phyloP scores from a whole-genome alignment of 352 stramenopile genomes.

The Phytophthora capsici region DNA sequence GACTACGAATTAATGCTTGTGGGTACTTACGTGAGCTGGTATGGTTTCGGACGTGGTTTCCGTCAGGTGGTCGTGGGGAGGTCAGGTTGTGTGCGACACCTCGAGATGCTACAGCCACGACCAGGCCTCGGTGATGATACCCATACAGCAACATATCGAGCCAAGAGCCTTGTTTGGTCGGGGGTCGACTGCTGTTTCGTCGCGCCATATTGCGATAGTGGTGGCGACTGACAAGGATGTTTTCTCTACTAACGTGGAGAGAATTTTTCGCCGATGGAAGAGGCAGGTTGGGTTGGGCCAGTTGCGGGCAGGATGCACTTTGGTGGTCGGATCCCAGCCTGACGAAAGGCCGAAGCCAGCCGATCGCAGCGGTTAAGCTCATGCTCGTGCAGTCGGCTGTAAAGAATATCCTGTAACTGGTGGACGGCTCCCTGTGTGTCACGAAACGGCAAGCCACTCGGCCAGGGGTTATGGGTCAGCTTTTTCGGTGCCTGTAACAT shows the following conservation, averaged over 20 bases:
- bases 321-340: neutral
- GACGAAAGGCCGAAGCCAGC: neutral
- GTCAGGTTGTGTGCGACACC: neutral
- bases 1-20: no score
- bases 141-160: constrained; percentile 1
- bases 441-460: neutral
- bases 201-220: neutral
- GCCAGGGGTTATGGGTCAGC: neutral
- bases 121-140: neutral
- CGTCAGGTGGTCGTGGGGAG: neutral
- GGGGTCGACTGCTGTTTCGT: neutral
- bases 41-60: no score
- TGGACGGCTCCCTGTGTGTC: neutral
- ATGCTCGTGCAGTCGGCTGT: neutral
- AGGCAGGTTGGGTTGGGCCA: neutral
- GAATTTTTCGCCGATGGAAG: neutral
- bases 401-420: neutral
- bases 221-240: neutral
- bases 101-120: neutral
- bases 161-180: constrained; percentile 12
- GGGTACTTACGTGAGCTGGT: no score
- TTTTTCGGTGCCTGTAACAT: neutral
- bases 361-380: neutral
- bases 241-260: neutral
- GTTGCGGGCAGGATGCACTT: neutral